These are phyloP conservation scores for Penicillium cinerascens DNA, from an alignment of 495 filamentous ascomycete species.

Conservation along the genomic window DNA sequence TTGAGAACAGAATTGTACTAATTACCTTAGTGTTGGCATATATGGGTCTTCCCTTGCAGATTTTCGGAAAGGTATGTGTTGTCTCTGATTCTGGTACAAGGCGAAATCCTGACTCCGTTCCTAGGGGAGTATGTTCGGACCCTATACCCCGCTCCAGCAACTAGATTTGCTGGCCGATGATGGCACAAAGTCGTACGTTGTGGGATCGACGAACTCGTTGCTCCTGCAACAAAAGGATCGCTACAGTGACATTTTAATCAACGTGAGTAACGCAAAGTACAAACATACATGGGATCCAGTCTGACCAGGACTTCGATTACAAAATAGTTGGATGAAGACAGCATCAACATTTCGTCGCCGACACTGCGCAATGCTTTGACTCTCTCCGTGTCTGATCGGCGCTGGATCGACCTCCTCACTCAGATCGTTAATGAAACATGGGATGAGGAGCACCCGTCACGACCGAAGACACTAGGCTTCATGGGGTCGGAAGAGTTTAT, in stretches of 20 bases:
- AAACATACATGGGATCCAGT: neutral
- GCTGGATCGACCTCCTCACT: slow-evolving; percentile 95
- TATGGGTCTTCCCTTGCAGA: slow-evolving; percentile 90
- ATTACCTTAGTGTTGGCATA: slow-evolving; percentile 67
- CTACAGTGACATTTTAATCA: slow-evolving; percentile 97
- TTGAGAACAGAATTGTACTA: slow-evolving; percentile 15
- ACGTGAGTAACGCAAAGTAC: slow-evolving; percentile 45
- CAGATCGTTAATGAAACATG: slow-evolving; percentile 93
- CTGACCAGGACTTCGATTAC: neutral
- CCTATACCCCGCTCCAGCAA: slow-evolving; percentile 94
- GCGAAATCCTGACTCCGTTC: slow-evolving; percentile 20
- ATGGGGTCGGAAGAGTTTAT: slow-evolving; percentile 98
- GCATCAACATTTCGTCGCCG: slow-evolving; percentile 75
- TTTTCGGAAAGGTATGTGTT: slow-evolving; percentile 79
- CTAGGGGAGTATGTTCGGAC: slow-evolving; percentile 89
- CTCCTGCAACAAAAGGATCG: slow-evolving; percentile 90
- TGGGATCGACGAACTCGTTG: slow-evolving; percentile 93
- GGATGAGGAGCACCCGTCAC: slow-evolving; percentile 84
- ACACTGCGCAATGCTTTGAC: slow-evolving; percentile 73
- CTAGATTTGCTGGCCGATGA: slow-evolving; percentile 91
- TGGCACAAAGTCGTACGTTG: slow-evolving; percentile 94
- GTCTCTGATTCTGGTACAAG: neutral
- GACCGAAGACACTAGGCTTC: slow-evolving; percentile 91
- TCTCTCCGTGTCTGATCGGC: slow-evolving; percentile 80
- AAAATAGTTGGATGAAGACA: slow-evolving; percentile 75